phyloP scores from a whole-genome alignment of 2,329 filamentous ascomycete genomes.

The Fusarium citri region DNA sequence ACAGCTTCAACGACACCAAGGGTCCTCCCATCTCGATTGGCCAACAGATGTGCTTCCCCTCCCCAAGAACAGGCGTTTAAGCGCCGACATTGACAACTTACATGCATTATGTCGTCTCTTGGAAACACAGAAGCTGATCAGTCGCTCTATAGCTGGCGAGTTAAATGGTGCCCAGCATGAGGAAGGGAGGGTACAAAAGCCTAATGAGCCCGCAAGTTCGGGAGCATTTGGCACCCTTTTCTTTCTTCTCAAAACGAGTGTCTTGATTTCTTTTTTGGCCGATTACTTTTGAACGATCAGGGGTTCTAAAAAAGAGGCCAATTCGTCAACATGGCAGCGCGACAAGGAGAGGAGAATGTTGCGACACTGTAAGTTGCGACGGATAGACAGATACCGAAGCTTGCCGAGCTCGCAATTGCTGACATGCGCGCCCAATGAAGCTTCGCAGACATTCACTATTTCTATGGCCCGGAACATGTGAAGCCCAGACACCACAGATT shows the following conservation, averaged over 20 bases:
- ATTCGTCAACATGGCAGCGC: constrained; percentile 56
- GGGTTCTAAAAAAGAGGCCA: constrained; percentile 1
- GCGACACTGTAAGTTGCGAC: constrained; percentile 60
- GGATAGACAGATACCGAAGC: neutral
- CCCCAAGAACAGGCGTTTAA: constrained; percentile 45
- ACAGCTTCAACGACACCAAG: constrained; percentile 43
- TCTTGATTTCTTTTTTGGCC: constrained; percentile 1
- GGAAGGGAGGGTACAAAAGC: constrained; percentile 43
- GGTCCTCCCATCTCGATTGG: constrained; percentile 42
- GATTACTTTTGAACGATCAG: neutral
- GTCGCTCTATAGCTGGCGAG: constrained; percentile 28
- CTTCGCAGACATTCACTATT: constrained; percentile 84
- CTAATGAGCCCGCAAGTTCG: constrained; percentile 37
- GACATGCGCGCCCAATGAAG: constrained; percentile 55
- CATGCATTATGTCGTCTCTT: constrained; percentile 44
- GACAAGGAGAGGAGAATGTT: constrained; percentile 63
- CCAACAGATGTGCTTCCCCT: constrained; percentile 39
- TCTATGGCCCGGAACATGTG: constrained; percentile 74
- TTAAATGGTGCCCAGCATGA: constrained; percentile 38
- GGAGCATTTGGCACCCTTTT: constrained; percentile 10
- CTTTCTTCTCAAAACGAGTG: constrained; percentile 22
- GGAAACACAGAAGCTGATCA: constrained; percentile 41
- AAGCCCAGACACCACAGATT: constrained; percentile 83
- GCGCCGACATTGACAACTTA: constrained; percentile 47
- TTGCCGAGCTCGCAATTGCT: constrained; percentile 1